These are phyloP conservation scores for Fulvia fulva DNA, from an alignment of 2,329 filamentous ascomycete genomes.

Conservation along the genomic window DNA sequence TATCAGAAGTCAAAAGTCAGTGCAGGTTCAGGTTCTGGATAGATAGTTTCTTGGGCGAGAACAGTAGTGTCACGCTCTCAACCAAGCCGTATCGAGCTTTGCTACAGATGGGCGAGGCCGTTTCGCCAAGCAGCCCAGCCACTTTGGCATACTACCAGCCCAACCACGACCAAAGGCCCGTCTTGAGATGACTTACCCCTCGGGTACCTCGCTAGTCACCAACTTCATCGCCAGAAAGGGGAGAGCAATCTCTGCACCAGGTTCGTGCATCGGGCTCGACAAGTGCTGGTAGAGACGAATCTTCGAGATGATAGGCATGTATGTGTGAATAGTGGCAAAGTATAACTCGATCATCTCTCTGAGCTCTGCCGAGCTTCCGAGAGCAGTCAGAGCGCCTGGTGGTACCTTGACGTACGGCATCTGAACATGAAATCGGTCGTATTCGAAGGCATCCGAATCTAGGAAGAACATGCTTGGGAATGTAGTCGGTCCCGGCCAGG, in stretches of 20 bases:
- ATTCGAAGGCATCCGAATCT: slow-evolving; percentile 41
- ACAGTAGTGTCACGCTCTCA: too few species aligned
- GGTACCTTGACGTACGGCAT: slow-evolving; percentile 40
- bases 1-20: too few species aligned
- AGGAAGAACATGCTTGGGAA: slow-evolving; percentile 47
- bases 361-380: slow-evolving; percentile 39
- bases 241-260: slow-evolving; percentile 45
- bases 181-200: too few species aligned
- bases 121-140: too few species aligned
- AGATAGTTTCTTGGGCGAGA: too few species aligned
- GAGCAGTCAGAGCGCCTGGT: slow-evolving; percentile 31
- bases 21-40: too few species aligned
- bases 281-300: slow-evolving; percentile 43
- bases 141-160: too few species aligned
- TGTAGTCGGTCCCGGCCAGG: slow-evolving; percentile 11
- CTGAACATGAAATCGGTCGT: slow-evolving; percentile 36
- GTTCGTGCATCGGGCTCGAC: slow-evolving; percentile 41
- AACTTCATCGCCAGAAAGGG: slow-evolving; percentile 51
- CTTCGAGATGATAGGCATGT: slow-evolving; percentile 48
- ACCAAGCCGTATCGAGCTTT: too few species aligned
- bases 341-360: slow-evolving; percentile 40
- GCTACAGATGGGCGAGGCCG: too few species aligned
- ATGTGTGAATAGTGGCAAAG: slow-evolving; percentile 45
- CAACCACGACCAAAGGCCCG: too few species aligned
- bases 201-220: slow-evolving; percentile 34